Evolutionary conservation across 176 grass and related monocot species (phyloP), one percentile per base, ranked within the genome.

Genomic region (Rhynchospora pubera): DNA sequence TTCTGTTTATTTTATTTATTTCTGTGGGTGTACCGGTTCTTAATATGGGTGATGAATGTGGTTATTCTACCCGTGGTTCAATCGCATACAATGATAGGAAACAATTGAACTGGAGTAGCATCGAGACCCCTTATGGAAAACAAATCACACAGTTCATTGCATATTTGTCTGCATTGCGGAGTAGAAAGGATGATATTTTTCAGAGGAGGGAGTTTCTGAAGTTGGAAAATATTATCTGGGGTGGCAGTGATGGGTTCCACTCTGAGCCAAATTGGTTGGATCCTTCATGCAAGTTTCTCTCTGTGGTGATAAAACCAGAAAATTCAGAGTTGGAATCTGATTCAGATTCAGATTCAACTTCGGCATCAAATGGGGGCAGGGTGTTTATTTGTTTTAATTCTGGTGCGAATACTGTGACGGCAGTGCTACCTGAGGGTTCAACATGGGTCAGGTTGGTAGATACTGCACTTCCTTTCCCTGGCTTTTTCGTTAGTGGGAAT

Each of bases 21-120:
- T 98, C 95, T 0, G 84, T 98, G 47, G 95, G 92, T 18, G 66
- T 93, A 82, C 92, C 92, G 77, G 89, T 98, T 19, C 83, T 98
- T 51, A 94, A 92, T 85, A 98, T 98, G 90, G 95, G 95, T 11
- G 95, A 94, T 87, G 95, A 98, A 83, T 88, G 64, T 2, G 92
- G 90, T 23, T 87, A 89, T 83, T 93, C 95, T 53, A 89, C 90
- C 63, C 57, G 89, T 63, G 95, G 95, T 78, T 93, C 87, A 57
- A 53, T 80, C 10, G 89, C 84, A 9, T 93, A 90, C 87, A 89
- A 71, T 28, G 90, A 91, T 62, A 93, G 92, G 83, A 76, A 84
- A 34, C 85, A 87, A 68, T 50, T 94, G 45, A 87, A 94, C 74
- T 98, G 95, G 95, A 85, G 79, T 85, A 81, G 66, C 34, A 81